phyloP scores from a whole-genome alignment of 257 asterid genomes.

The Solanum sitiens region DNA sequence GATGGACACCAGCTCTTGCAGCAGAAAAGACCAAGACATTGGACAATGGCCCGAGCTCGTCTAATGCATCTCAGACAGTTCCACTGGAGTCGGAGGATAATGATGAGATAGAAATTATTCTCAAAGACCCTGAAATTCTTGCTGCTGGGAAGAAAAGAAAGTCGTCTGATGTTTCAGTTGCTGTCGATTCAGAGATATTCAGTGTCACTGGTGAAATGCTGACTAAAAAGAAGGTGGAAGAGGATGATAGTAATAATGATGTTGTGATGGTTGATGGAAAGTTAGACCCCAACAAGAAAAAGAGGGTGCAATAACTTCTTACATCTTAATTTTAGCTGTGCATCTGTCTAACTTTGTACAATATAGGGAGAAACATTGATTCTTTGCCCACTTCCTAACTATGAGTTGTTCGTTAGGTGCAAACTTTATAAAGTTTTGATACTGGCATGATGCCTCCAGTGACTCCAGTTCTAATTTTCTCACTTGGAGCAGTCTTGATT shows the following conservation, averaged over 20 bases:
- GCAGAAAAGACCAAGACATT: slow-evolving; percentile 33
- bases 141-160: slow-evolving; percentile 59
- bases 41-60: slow-evolving; percentile 65
- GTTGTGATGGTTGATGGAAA: slow-evolving; percentile 31
- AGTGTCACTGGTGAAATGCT: slow-evolving; percentile 14
- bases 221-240: slow-evolving; percentile 29
- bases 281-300: slow-evolving; percentile 32
- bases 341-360: slow-evolving; percentile 26
- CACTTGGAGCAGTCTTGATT: background rate
- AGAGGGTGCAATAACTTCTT: slow-evolving; percentile 24
- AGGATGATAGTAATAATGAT: slow-evolving; percentile 18
- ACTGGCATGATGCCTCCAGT: slow-evolving; percentile 11
- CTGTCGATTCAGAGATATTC: slow-evolving; percentile 9
- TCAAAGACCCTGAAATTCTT: slow-evolving; percentile 7
- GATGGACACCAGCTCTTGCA: slow-evolving; percentile 61
- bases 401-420: slow-evolving; percentile 14
- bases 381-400: slow-evolving; percentile 25
- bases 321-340: slow-evolving; percentile 10
- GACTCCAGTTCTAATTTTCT: slow-evolving; percentile 5
- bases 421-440: slow-evolving; percentile 27
- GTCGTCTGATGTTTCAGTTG: slow-evolving; percentile 16
- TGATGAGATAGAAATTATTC: slow-evolving; percentile 42
- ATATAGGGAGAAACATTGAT: slow-evolving; percentile 29
- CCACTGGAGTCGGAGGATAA: slow-evolving; percentile 33
- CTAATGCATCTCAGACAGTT: slow-evolving; percentile 31